phyloP scores from a whole-genome alignment of 257 asterid genomes.

The Cruciata laevipes region DNA sequence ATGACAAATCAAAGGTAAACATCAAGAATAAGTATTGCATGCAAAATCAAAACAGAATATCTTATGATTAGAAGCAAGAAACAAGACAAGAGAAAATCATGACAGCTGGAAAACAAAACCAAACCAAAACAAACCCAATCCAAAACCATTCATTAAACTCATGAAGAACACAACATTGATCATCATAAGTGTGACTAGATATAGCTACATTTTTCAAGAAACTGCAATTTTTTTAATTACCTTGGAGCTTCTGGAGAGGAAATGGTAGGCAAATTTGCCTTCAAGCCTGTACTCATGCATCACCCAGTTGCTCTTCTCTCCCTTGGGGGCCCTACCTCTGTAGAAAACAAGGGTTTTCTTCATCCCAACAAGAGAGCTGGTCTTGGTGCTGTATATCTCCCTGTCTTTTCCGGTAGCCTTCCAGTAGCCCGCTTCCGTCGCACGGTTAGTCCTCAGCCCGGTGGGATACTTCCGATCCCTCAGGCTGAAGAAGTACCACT shows the following conservation, averaged over 20 bases:
- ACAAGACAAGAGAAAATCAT: background rate
- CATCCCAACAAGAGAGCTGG: slow-evolving; percentile 76
- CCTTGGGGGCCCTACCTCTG: slow-evolving; percentile 81
- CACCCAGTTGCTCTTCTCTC: slow-evolving; percentile 87
- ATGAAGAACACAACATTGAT: background rate
- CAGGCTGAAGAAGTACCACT: slow-evolving; percentile 88
- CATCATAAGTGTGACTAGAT: background rate
- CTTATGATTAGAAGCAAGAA: background rate
- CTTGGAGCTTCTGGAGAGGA: slow-evolving; percentile 62
- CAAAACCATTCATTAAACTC: background rate
- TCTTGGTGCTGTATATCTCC: slow-evolving; percentile 68
- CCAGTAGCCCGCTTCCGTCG: slow-evolving; percentile 96
- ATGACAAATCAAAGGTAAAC: slow-evolving; percentile 8
- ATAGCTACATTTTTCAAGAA: background rate
- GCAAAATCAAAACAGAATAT: slow-evolving; percentile 13
- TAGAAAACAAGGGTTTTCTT: slow-evolving; percentile 97
- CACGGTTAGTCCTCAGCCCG: slow-evolving; percentile 82
- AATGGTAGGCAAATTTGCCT: slow-evolving; percentile 74
- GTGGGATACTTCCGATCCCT: slow-evolving; percentile 86
- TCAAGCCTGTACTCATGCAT: slow-evolving; percentile 94
- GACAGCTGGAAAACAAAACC: background rate
- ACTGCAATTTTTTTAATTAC: slow-evolving; percentile 23
- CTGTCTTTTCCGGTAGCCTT: slow-evolving; percentile 93
- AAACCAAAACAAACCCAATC: too few species aligned
- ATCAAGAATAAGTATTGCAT: slow-evolving; percentile 7